A percentile compares a stretch with the other conserved stretches of the same genome.
phyloP scores from a whole-genome alignment of 2,329 filamentous ascomycete genomes.

The Stylonectria norvegica region DNA sequence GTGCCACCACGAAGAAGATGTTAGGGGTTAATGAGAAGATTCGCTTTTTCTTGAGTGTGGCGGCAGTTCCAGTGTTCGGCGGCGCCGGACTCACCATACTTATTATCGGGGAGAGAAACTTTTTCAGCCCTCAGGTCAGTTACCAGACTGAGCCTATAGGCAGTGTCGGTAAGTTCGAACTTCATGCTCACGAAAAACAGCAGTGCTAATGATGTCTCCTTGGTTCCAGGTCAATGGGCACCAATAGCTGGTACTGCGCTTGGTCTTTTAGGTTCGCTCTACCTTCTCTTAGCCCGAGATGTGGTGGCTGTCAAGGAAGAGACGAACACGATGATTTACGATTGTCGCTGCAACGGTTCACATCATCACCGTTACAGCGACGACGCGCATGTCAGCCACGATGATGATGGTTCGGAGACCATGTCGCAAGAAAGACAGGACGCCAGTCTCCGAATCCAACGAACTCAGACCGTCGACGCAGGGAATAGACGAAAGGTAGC shows the following conservation, averaged over 20 bases:
- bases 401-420: not conserved
- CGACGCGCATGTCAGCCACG: not conserved
- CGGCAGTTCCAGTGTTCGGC: conserved; percentile 58
- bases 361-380: conserved; percentile 5
- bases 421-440: not conserved
- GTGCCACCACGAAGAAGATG: conserved; percentile 50
- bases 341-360: conserved; percentile 13
- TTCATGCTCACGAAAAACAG: fast-evolving
- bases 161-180: conserved; percentile 50
- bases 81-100: conserved; percentile 58
- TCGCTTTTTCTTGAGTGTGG: conserved; percentile 49
- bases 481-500: conserved; percentile 42
- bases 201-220: not conserved
- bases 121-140: conserved; percentile 53
- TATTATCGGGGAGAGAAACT: conserved; percentile 60
- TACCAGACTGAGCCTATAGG: conserved; percentile 61
- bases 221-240: conserved; percentile 52
- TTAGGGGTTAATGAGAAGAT: conserved; percentile 54
- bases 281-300: conserved; percentile 45
- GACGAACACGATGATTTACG: not conserved
- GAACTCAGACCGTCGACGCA: conserved; percentile 7
- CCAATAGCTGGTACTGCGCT: conserved; percentile 57
- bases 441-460: not conserved
- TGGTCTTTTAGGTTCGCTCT: conserved; percentile 57
- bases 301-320: conserved; percentile 16